phyloP scores from a whole-genome alignment of 2,329 filamentous ascomycete genomes.

The Colletotrichum cuscutae region DNA sequence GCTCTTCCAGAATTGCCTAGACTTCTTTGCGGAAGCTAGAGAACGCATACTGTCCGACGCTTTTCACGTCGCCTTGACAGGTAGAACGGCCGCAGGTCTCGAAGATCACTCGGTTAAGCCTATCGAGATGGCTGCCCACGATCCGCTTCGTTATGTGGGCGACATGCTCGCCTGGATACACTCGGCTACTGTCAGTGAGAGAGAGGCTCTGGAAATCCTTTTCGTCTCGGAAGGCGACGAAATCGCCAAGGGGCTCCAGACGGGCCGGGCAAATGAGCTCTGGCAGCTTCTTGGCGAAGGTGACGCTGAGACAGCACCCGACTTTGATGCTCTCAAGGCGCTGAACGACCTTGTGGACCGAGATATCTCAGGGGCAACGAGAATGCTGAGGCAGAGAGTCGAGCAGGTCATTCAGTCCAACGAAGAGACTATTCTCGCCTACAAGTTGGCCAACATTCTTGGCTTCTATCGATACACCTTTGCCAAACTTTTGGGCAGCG shows the following conservation, averaged over 20 bases:
- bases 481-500: conserved; percentile 76
- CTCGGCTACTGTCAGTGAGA: conserved; percentile 91
- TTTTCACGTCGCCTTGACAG: conserved; percentile 89
- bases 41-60: conserved; percentile 88
- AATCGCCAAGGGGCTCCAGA: conserved; percentile 83
- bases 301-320: conserved; percentile 58
- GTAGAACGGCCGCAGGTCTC: conserved; percentile 67
- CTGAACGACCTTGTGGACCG: conserved; percentile 88
- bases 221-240: conserved; percentile 93
- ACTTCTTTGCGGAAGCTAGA: conserved; percentile 90
- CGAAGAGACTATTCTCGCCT: conserved; percentile 88
- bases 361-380: conserved; percentile 82
- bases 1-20: conserved; percentile 91
- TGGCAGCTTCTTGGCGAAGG: conserved; percentile 78
- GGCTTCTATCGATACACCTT: conserved; percentile 92
- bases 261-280: conserved; percentile 82
- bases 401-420: conserved; percentile 94
- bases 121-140: conserved; percentile 93
- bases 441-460: conserved; percentile 89
- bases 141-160: conserved; percentile 89
- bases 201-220: conserved; percentile 89
- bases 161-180: conserved; percentile 99
- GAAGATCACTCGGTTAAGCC: conserved; percentile 78
- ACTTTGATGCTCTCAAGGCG: conserved; percentile 84
- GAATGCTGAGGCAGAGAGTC: conserved; percentile 87